phyloP scores from a whole-genome alignment of 805 yeast species.

The Candida sithepensis region DNA sequence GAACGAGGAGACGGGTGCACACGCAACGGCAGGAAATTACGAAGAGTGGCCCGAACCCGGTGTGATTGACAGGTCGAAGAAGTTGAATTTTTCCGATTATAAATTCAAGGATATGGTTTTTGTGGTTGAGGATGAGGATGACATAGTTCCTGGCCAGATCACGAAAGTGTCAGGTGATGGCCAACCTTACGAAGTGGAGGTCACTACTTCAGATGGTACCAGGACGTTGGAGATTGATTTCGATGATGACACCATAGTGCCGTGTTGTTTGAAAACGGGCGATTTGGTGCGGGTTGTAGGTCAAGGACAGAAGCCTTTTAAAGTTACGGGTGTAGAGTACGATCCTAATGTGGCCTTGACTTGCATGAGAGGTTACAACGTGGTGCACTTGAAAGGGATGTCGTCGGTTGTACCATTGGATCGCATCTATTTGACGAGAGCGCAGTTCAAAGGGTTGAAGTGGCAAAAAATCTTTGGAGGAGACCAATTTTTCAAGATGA shows the following conservation, averaged over 20 bases:
- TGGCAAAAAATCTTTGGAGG: neutral
- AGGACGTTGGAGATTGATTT: neutral
- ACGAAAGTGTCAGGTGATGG: neutral
- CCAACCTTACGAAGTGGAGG: neutral
- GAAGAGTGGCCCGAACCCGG: conserved; percentile 6
- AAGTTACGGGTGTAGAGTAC: neutral
- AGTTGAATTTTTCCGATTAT: neutral
- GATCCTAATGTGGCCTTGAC: neutral
- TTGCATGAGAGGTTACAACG: neutral
- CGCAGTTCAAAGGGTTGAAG: neutral
- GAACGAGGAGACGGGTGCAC: neutral
- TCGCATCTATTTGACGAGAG: neutral
- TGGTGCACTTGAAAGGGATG: neutral
- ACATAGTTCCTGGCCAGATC: neutral
- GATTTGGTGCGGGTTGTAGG: neutral
- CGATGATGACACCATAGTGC: neutral
- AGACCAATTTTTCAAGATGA: too few relatives aligned
- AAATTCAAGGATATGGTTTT: neutral
- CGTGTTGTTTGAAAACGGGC: neutral
- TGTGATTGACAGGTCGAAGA: neutral
- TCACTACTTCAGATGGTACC: neutral
- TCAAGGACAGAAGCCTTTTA: neutral
- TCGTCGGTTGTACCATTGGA: neutral
- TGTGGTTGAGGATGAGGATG: neutral
- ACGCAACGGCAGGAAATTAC: conserved; percentile 1